Conservation (phyloP, 2,329 filamentous ascomycete genomes). For the Sordariomycetes sp. region DNA sequence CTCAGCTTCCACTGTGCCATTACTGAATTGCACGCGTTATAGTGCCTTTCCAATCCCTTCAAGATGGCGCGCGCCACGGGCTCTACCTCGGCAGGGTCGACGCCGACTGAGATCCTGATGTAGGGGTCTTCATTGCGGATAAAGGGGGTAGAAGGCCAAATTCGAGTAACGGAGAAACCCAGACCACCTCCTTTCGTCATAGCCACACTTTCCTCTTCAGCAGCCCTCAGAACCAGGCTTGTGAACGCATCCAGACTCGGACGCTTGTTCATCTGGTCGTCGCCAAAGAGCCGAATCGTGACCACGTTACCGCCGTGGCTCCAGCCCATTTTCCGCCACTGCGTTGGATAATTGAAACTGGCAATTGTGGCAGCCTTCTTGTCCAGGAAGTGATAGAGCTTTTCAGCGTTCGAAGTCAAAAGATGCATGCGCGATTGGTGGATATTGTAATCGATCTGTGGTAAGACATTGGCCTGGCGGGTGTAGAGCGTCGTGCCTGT, state of each 20-base stretch:
- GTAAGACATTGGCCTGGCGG: conserved; percentile 5
- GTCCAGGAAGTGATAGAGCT: conserved; percentile 3
- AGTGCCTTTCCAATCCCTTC: conserved; percentile 9
- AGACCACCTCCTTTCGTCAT: conserved; percentile 11
- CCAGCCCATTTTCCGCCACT: conserved; percentile 11
- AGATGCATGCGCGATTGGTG: conserved; percentile 5
- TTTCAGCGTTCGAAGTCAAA: conserved; percentile 4
- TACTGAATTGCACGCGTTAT: conserved; percentile 5
- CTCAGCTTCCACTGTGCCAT: conserved; percentile 9
- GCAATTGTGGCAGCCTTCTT: conserved; percentile 2
- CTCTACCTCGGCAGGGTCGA: conserved; percentile 10
- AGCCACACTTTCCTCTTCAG: conserved; percentile 9
- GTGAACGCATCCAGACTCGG: conserved; percentile 9
- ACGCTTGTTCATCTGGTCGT: conserved; percentile 9
- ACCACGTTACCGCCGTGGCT: conserved; percentile 10
- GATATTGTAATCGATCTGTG: conserved; percentile 2
- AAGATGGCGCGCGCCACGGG: conserved; percentile 8
- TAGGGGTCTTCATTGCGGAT: conserved; percentile 10
- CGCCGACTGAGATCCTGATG: conserved; percentile 9
- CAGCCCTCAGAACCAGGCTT: conserved; percentile 7
- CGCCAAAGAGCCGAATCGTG: conserved; percentile 8
- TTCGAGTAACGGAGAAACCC: conserved; percentile 10
- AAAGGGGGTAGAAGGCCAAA: conserved; percentile 10
- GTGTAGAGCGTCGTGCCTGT: conserved; percentile 5
- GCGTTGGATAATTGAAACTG: conserved; percentile 7